phyloP scores from a whole-genome alignment of 257 asterid species.

The Henckelia pumila region DNA sequence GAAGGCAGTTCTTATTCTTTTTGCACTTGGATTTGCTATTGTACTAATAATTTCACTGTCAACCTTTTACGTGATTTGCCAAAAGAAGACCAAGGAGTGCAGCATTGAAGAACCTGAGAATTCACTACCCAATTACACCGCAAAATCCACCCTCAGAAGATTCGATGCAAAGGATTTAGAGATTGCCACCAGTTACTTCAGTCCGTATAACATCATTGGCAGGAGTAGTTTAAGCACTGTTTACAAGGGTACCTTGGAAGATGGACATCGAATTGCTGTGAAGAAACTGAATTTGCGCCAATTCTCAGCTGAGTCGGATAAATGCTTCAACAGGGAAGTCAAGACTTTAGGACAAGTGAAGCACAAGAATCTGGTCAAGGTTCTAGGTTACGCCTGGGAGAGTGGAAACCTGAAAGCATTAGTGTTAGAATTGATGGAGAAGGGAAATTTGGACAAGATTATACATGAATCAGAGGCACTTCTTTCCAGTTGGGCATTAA shows the following conservation, averaged over 20 bases:
- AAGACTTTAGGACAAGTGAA: constrained; percentile 55
- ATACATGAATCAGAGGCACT: constrained; percentile 35
- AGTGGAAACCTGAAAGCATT: constrained; percentile 59
- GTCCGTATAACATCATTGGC: constrained; percentile 58
- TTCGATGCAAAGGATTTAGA: constrained; percentile 46
- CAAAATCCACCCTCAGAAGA: constrained; percentile 48
- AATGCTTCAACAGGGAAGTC: constrained; percentile 66
- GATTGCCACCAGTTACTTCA: constrained; percentile 56
- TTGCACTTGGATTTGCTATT: constrained; percentile 36
- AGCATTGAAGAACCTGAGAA: constrained; percentile 16
- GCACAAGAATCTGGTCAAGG: constrained; percentile 73
- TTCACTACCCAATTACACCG: constrained; percentile 25
- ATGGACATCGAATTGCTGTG: constrained; percentile 54
- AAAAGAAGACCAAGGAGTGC: constrained; percentile 26
- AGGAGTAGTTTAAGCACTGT: constrained; percentile 73
- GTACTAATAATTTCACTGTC: constrained; percentile 35
- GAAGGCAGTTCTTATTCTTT: constrained; percentile 34
- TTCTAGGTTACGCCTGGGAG: constrained; percentile 85
- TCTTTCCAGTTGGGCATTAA: constrained; percentile 36
- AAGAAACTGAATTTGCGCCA: constrained; percentile 58
- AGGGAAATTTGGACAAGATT: constrained; percentile 63
- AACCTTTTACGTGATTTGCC: constrained; percentile 19
- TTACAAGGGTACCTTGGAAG: constrained; percentile 52
- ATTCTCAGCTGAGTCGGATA: constrained; percentile 58
- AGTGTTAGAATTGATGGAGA: constrained; percentile 77